Conservation (phyloP, 169 alveolate species). For the Pseudocohnilembus persalinus region DNA sequence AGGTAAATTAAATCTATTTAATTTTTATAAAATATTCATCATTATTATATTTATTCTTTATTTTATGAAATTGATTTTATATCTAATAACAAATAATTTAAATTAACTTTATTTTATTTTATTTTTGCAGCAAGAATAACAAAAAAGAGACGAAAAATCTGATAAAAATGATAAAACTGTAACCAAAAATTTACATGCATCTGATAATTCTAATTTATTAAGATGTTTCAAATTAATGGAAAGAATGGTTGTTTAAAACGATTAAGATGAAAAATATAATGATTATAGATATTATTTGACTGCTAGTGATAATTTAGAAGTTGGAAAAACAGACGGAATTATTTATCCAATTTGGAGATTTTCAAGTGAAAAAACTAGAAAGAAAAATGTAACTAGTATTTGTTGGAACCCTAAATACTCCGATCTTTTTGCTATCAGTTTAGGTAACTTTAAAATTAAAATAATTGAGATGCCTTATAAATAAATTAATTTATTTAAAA, state of each 20-base stretch:
- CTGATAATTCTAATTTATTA: not conserved
- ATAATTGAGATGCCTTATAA: not conserved
- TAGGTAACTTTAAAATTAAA: slow-evolving; percentile 67
- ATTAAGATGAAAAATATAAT: slow-evolving; percentile 78
- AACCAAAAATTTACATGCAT: not conserved
- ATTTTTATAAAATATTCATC: not conserved
- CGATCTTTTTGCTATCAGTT: slow-evolving; percentile 94
- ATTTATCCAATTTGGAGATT: slow-evolving; percentile 88
- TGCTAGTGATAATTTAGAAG: slow-evolving; percentile 31
- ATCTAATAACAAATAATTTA: slow-evolving; percentile 11
- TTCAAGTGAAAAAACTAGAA: slow-evolving; percentile 81
- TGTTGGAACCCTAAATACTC: slow-evolving; percentile 93
- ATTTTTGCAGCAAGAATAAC: too few species aligned
- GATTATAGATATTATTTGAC: slow-evolving; percentile 75
- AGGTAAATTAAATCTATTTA: slow-evolving; percentile 36
- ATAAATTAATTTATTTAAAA: too few species aligned
- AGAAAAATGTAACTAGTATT: slow-evolving; percentile 85
- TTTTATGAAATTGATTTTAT: not conserved
- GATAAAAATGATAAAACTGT: slow-evolving; percentile 58
- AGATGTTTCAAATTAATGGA: slow-evolving; percentile 89
- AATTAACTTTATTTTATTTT: too few species aligned
- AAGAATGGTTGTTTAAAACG: slow-evolving; percentile 90
- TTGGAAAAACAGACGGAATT: slow-evolving; percentile 63
- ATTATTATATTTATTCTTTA: too few species aligned
- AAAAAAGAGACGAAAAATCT: slow-evolving; percentile 37